phyloP scores from a whole-genome alignment of 2,329 filamentous ascomycete genomes.

The Colletotrichum trifolii region DNA sequence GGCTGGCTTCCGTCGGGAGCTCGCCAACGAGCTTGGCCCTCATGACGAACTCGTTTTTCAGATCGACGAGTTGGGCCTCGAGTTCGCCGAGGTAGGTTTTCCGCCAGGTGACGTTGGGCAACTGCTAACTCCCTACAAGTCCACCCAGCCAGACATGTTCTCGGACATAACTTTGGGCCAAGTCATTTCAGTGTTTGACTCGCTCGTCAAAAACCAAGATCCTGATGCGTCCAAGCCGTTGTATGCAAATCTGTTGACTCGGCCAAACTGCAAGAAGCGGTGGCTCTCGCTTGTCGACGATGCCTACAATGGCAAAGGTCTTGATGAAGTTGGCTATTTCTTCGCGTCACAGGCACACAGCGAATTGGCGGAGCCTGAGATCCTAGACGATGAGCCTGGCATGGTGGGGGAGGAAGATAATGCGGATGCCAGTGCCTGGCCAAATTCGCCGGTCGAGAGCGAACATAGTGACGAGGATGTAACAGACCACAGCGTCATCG shows the following conservation, averaged over 20 bases:
- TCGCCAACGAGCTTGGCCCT: constrained; percentile 55
- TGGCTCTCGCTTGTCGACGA: constrained; percentile 54
- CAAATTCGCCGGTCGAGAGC: constrained; percentile 25
- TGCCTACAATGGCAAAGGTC: constrained; percentile 52
- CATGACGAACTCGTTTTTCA: constrained; percentile 63
- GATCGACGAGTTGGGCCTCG: constrained; percentile 62
- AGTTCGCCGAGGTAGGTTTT: constrained; percentile 62
- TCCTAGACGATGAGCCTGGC: constrained; percentile 35
- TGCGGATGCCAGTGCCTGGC: constrained; percentile 27
- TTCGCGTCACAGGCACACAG: constrained; percentile 44
- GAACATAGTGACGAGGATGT: constrained; percentile 23
- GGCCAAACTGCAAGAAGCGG: constrained; percentile 52
- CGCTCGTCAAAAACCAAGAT: constrained; percentile 57
- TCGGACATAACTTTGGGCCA: constrained; percentile 52
- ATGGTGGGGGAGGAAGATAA: constrained; percentile 37
- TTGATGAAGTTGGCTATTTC: constrained; percentile 53
- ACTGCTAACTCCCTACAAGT: constrained; percentile 47
- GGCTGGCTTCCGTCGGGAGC: constrained; percentile 56
- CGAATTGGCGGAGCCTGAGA: constrained; percentile 37
- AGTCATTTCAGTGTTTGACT: constrained; percentile 55
- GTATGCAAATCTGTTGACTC: constrained; percentile 56
- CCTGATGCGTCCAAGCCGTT: constrained; percentile 50
- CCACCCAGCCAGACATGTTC: constrained; percentile 48
- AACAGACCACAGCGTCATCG: constrained; percentile 14
- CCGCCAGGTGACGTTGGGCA: background rate